Percentiles rank a stretch among this genome's conserved stretches.
Conservation (phyloP, 2,329 filamentous ascomycete species). For the Fusarium subtropicale region DNA sequence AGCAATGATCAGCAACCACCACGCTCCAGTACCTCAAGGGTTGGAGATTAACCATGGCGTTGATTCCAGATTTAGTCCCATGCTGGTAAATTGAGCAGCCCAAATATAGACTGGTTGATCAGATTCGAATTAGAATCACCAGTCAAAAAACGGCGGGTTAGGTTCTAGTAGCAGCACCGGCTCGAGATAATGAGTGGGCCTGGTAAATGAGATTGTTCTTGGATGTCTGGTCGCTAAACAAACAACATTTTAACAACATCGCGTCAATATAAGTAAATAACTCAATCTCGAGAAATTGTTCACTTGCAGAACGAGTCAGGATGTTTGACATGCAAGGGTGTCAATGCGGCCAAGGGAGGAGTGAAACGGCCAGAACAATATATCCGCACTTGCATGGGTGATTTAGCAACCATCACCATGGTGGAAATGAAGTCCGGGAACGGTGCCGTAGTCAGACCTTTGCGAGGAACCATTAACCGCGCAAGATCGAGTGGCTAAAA, state of each 20-base stretch:
- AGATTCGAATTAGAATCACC: conserved; percentile 4
- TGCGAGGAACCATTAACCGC: conserved; percentile 11
- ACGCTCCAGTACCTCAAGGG: conserved; percentile 4
- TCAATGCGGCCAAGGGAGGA: background rate
- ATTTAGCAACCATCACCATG: conserved; percentile 31
- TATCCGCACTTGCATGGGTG: conserved; percentile 13
- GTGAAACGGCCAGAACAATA: conserved; percentile 4
- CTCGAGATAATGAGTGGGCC: conserved; percentile 10
- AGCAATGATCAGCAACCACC: conserved; percentile 15
- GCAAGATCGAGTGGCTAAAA: conserved; percentile 18
- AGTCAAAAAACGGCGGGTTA: conserved; percentile 3
- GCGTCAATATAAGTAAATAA: background rate
- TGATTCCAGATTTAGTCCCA: background rate
- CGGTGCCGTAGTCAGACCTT: background rate
- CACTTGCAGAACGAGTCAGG: background rate
- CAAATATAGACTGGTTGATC: conserved; percentile 25
- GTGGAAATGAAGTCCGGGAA: conserved; percentile 45
- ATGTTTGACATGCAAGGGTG: conserved; percentile 12
- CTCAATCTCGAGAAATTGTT: background rate
- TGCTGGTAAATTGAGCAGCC: conserved; percentile 11
- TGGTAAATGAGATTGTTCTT: conserved; percentile 9
- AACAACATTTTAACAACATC: background rate
- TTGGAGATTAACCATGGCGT: conserved; percentile 32
- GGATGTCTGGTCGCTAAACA: conserved; percentile 7
- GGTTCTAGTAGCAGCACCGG: background rate